Base-by-base conservation (phyloP, 768 basidiomycete genomes). In the Termitomyces bulborhizus region DNA sequence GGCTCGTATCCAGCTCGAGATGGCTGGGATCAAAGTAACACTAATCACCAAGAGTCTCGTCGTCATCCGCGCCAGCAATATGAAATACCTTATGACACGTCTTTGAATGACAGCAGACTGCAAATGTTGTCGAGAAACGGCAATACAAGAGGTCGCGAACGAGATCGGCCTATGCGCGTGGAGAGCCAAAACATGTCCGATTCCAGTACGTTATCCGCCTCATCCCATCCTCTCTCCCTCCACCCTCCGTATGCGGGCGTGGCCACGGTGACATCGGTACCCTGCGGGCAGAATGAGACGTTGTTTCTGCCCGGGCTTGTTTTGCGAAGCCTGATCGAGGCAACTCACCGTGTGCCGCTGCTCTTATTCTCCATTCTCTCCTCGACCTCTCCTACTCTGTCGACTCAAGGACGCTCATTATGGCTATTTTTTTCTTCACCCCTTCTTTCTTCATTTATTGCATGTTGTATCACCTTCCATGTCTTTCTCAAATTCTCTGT, bases 151-250 rank as follows among this genome's bases (percentile, higher is more conserved):
- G 71, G 62, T 31, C 67, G 66, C 53, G 70, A 70, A 40, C 67
- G 65, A 58, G 68, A 71, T 51, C 59, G 61, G 16, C 49, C 61
- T 50, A 56, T 62, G 55, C 67, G 63, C 49, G 67, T 68, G 57
- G 60, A 65, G 56, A 62, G 63, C 58, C 64, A 64, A 66, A 68
- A 65, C 69, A 68, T 70, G 68, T 66, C 72, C 63, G 60, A 75
- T 73, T 67, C 75, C 68, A 82, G 82, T 83, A 83, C 82, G 81
- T 83, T 82, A 71, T 81, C 78, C 73, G 77, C 79, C 75, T 80
- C 76, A 69, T 76, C 62, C 67, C 71, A 66, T 65, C 59, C 66
- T 39, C 37, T 26, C 69, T 71, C 63, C 68, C 68, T 69, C 64
- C 73, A 65, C 69, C 72, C 57, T 69, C 64, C 69, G 63, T 70